Evolutionary conservation across 2,329 filamentous ascomycete species (phyloP).

Genomic region (Hypoxylon rubiginosum): DNA sequence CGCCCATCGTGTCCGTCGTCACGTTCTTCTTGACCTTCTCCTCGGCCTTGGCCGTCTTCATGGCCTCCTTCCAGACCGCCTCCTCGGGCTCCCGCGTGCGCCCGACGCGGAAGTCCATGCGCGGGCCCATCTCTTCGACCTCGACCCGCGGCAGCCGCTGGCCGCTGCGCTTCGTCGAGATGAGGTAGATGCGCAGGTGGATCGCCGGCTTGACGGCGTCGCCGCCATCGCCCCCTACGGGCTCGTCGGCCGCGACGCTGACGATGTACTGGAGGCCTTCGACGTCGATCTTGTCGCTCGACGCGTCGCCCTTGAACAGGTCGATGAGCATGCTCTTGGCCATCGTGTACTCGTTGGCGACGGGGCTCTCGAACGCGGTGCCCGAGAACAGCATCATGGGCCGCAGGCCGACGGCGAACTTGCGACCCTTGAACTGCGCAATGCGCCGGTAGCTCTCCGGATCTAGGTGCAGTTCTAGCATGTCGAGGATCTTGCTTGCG

Average conservation of each 20-base stretch:
- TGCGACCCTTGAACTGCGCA: conserved; percentile 80
- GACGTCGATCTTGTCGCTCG: conserved; percentile 87
- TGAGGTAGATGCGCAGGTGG: conserved; percentile 84
- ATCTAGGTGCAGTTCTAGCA: conserved; percentile 91
- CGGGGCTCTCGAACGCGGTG: conserved; percentile 86
- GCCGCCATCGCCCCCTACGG: no score
- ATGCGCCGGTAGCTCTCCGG: conserved; percentile 77
- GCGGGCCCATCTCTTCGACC: conserved; percentile 92
- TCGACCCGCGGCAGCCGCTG: conserved; percentile 91
- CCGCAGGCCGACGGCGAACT: conserved; percentile 84
- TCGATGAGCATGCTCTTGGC: conserved; percentile 90
- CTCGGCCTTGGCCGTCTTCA: conserved; percentile 86
- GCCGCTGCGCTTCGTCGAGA: conserved; percentile 87
- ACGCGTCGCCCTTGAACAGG: conserved; percentile 86
- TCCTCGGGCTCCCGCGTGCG: conserved; percentile 83
- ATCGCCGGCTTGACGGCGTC: conserved; percentile 68
- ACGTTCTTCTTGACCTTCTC: conserved; percentile 97
- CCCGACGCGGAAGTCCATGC: conserved; percentile 77
- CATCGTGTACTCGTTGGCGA: conserved; percentile 82
- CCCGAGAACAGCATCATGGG: conserved; percentile 94
- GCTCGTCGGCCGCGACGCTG: conserved; percentile 81
- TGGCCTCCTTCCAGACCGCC: conserved; percentile 86
- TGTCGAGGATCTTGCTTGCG: conserved; percentile 89
- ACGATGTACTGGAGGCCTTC: conserved; percentile 94
- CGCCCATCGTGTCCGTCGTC: conserved; percentile 88